Evolutionary conservation across 352 stramenopile genomes (phyloP).

Genomic region (Nannochloropsis limnetica): DNA sequence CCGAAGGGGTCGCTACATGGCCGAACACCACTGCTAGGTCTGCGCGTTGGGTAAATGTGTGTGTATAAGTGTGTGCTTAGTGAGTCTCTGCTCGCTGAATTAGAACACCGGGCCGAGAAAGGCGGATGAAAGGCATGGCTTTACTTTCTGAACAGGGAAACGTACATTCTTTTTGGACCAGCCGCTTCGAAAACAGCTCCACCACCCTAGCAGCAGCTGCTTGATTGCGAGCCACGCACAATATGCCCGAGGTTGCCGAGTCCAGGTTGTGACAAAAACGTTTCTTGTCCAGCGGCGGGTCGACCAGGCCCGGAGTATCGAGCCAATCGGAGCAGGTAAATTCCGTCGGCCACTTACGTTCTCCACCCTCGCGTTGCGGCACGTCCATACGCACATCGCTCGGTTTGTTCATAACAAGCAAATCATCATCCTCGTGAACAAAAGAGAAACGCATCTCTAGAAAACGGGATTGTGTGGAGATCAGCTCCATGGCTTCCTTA

Average conservation of each 20-base stretch:
- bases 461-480: not conserved
- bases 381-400: constrained; percentile 24
- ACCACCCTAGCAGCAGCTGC: not conserved
- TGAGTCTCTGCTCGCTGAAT: not conserved
- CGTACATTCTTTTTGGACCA: constrained; percentile 26
- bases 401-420: constrained; percentile 5
- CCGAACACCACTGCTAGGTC: constrained; percentile 16
- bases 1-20: not conserved
- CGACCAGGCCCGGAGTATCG: constrained; percentile 10
- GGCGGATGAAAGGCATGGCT: not conserved
- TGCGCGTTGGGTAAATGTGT: not conserved
- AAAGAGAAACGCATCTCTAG: constrained; percentile 4
- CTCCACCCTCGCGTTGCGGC: not conserved
- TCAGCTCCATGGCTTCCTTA: not conserved
- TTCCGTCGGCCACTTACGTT: constrained; percentile 4
- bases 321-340: constrained; percentile 34
- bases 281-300: constrained; percentile 1
- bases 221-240: constrained; percentile 15
- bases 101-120: too few relatives aligned
- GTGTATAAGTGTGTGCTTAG: not conserved
- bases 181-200: constrained; percentile 3
- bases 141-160: too few relatives aligned
- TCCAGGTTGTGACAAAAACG: constrained; percentile 21
- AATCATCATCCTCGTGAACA: constrained; percentile 6
- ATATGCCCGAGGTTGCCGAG: constrained; percentile 7